Conservation (phyloP, 495 filamentous ascomycete genomes). For the Aspergillus hancockii region DNA sequence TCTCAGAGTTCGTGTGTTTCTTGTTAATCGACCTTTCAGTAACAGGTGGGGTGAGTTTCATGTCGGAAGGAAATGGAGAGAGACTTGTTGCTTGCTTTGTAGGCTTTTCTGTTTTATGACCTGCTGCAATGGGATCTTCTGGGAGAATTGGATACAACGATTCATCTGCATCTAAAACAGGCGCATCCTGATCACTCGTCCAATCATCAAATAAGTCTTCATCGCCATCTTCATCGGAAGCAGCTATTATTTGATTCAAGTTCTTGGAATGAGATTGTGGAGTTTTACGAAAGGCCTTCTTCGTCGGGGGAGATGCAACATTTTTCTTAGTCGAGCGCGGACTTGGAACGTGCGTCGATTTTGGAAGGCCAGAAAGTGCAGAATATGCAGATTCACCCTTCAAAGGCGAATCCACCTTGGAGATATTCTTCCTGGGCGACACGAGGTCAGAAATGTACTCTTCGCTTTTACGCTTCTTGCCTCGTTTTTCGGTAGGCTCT, state of each 20-base stretch:
- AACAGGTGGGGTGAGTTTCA: conserved; percentile 5
- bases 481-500: conserved; percentile 48
- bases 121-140: conserved; percentile 9
- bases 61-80: conserved; percentile 10
- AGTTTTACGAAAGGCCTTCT: neutral
- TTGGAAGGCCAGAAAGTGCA: neutral
- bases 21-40: conserved; percentile 10
- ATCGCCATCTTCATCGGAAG: conserved; percentile 47
- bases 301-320: conserved; percentile 10
- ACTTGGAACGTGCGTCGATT: neutral
- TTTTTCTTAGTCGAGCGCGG: conserved; percentile 5
- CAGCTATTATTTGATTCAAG: conserved; percentile 35
- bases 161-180: conserved; percentile 23
- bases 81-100: conserved; percentile 1
- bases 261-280: conserved; percentile 7
- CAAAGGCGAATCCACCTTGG: conserved; percentile 26
- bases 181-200: conserved; percentile 16
- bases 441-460: conserved; percentile 57
- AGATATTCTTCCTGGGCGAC: conserved; percentile 31
- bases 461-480: conserved; percentile 74
- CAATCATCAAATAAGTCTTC: conserved; percentile 28
- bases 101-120: neutral
- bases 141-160: conserved; percentile 36
- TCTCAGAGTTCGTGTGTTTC: conserved; percentile 6
- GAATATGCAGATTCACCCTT: conserved; percentile 1